phyloP scores from a whole-genome alignment of 2,329 filamentous ascomycete genomes.

The Talaromyces sp. region DNA sequence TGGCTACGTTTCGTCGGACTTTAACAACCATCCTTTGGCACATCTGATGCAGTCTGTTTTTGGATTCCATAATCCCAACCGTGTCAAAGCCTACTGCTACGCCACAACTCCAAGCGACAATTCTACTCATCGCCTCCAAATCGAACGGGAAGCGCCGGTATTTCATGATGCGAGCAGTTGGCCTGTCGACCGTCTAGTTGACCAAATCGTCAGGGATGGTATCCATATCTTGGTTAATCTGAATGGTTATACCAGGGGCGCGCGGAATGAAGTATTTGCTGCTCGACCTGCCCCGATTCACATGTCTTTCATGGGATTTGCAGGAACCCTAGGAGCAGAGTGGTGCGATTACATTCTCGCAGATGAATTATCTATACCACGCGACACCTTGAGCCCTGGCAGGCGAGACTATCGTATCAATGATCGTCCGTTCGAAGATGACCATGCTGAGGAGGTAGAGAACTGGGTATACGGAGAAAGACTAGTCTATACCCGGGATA shows the following conservation, averaged over 20 bases:
- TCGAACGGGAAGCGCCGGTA: slow-evolving; percentile 84
- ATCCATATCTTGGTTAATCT: slow-evolving; percentile 95
- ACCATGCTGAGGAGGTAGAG: slow-evolving; percentile 63
- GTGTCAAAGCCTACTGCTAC: slow-evolving; percentile 86
- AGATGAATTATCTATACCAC: slow-evolving; percentile 80
- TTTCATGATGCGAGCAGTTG: slow-evolving; percentile 86
- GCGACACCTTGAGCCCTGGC: slow-evolving; percentile 72
- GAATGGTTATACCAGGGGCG: slow-evolving; percentile 95
- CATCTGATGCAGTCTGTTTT: slow-evolving; percentile 99
- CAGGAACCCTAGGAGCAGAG: slow-evolving; percentile 88
- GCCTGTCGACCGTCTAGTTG: slow-evolving; percentile 75
- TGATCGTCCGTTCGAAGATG: slow-evolving; percentile 58
- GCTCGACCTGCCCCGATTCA: slow-evolving; percentile 91
- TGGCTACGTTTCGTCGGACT: slow-evolving; percentile 95
- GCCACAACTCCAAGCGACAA: slow-evolving; percentile 88
- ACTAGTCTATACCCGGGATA: slow-evolving; percentile 88
- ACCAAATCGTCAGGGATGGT: slow-evolving; percentile 78
- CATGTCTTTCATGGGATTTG: slow-evolving; percentile 99
- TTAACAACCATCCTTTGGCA: slow-evolving; percentile 95
- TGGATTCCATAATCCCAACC: slow-evolving; percentile 70
- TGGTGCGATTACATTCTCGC: slow-evolving; percentile 98
- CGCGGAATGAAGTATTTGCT: slow-evolving; percentile 96
- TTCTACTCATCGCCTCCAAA: slow-evolving; percentile 84
- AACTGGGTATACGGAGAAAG: slow-evolving; percentile 97
- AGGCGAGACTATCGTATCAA: slow-evolving; percentile 68